phyloP scores from a whole-genome alignment of 768 basidiomycete genomes.

The Auriscalpium orientale region DNA sequence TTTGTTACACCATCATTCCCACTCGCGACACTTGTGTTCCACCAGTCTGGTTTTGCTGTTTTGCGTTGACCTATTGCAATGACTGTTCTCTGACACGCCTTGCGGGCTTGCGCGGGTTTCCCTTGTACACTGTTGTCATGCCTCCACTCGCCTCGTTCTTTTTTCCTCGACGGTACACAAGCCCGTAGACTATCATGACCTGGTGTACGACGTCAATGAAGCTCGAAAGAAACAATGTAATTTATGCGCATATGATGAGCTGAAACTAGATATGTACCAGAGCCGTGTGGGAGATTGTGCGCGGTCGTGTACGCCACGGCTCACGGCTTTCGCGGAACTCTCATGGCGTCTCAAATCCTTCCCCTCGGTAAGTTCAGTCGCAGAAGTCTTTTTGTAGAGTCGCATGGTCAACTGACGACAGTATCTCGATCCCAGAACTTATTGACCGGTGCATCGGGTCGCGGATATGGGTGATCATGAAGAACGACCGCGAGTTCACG shows the following conservation, averaged over 20 bases:
- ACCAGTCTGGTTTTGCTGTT: conserved; percentile 1
- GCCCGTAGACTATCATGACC: conserved; percentile 9
- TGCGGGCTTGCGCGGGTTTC: neutral
- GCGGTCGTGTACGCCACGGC: conserved; percentile 1
- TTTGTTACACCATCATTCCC: conserved; percentile 8
- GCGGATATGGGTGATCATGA: conserved; percentile 97
- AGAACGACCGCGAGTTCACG: conserved; percentile 93
- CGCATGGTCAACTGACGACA: neutral
- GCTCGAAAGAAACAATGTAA: conserved; percentile 6
- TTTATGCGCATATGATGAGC: neutral
- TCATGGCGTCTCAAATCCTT: conserved; percentile 89
- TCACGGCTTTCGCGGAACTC: neutral
- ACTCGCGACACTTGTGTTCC: conserved; percentile 7
- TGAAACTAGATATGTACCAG: neutral
- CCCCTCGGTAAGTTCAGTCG: conserved; percentile 58
- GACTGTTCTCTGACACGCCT: neutral
- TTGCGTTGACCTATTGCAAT: conserved; percentile 10
- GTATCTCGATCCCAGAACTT: conserved; percentile 48
- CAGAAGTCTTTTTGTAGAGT: neutral
- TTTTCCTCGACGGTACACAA: conserved; percentile 9
- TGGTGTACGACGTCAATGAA: conserved; percentile 5
- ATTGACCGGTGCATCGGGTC: conserved; percentile 98
- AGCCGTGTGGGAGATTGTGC: neutral
- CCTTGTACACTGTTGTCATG: conserved; percentile 3
- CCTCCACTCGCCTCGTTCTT: conserved; percentile 1